A percentile compares a stretch with the other conserved stretches of the same genome.
Conservation (phyloP, 1,139 yeast genomes). For the Geotrichum aggregatum region DNA sequence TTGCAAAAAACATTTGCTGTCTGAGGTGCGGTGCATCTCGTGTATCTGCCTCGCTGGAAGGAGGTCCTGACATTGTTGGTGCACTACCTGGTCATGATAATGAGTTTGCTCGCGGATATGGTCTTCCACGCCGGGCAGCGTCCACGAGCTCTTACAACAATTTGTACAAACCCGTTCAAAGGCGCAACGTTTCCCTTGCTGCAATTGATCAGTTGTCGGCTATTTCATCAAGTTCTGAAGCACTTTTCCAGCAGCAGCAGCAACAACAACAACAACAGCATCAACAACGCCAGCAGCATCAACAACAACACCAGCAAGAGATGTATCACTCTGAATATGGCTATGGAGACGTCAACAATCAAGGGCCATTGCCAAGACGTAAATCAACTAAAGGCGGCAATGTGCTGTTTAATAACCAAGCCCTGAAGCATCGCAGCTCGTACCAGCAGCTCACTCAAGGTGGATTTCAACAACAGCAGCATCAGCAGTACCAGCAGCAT, state of each 20-base stretch:
- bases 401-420: neutral
- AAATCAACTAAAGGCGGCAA: neutral
- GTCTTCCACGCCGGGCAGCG: conserved; percentile 11
- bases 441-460: neutral
- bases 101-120: neutral
- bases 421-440: neutral
- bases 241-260: conserved; percentile 4
- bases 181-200: conserved; percentile 7
- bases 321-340: neutral
- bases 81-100: conserved; percentile 1
- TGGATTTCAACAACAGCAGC: neutral
- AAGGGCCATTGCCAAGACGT: neutral
- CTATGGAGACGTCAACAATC: neutral
- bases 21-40: conserved; percentile 83
- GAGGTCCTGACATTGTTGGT: neutral
- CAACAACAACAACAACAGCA: conserved; percentile 5
- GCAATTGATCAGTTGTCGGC: conserved; percentile 6
- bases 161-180: neutral
- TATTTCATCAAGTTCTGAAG: neutral
- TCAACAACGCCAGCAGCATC: conserved; percentile 9
- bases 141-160: conserved; percentile 12
- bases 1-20: conserved; percentile 85
- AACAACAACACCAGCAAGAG: conserved; percentile 1
- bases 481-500: conserved; percentile 1
- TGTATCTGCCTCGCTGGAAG: conserved; percentile 43